A percentile compares a stretch with the other conserved stretches of the same genome.
Conservation (phyloP, 2,329 filamentous ascomycete genomes). For the Botrytis fragariae region DNA sequence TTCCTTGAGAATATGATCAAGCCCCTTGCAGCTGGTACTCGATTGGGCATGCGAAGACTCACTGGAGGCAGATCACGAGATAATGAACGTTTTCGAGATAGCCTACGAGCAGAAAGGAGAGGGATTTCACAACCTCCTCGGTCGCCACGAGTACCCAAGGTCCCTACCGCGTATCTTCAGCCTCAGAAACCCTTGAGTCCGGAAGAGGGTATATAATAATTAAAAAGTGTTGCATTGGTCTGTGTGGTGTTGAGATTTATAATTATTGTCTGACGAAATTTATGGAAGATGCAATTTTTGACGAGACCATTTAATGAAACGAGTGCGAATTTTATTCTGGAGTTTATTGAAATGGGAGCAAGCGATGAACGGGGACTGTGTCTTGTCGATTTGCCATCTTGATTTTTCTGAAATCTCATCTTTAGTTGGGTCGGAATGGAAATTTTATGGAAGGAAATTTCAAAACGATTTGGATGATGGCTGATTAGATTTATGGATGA, state of each 20-base stretch:
- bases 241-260: neutral
- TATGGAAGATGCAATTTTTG: neutral
- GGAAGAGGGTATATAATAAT: neutral
- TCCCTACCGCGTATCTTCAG: slow-evolving; percentile 36
- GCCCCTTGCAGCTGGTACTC: slow-evolving; percentile 55
- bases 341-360: neutral
- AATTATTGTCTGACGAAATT: neutral
- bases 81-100: slow-evolving; percentile 36
- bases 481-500: neutral
- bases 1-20: slow-evolving; percentile 61
- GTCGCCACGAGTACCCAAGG: slow-evolving; percentile 37
- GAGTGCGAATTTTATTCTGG: neutral
- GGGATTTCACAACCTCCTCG: slow-evolving; percentile 35
- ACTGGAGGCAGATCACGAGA: slow-evolving; percentile 51
- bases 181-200: slow-evolving; percentile 28
- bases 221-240: neutral
- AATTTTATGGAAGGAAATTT: neutral
- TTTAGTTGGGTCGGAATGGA: neutral
- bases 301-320: slow-evolving; percentile 3
- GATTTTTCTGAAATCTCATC: neutral
- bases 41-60: slow-evolving; percentile 59
- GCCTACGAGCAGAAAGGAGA: slow-evolving; percentile 34
- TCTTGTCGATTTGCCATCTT: neutral
- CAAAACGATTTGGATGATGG: neutral
- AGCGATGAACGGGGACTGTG: neutral